A percentile compares a stretch with the other conserved stretches of the same genome.
Evolutionary conservation across 164 flowering plant species (phyloP).

Genomic region (Paratinospora sagittata): DNA sequence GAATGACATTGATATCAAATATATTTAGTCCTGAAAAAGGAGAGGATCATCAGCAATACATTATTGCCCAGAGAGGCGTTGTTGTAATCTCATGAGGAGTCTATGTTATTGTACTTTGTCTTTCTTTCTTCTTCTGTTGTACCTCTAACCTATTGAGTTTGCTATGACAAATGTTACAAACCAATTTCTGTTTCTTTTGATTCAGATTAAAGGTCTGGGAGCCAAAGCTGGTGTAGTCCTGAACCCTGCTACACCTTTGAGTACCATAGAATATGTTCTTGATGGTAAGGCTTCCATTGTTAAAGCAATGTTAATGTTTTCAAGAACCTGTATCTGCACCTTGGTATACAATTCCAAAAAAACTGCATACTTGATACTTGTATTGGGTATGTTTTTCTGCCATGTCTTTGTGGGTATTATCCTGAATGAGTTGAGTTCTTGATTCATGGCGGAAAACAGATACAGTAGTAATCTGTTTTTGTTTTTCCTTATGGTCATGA

Average conservation of each 20-base stretch:
- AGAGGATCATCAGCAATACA: background rate
- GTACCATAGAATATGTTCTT: slow-evolving; percentile 81
- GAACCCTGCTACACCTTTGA: too few species aligned
- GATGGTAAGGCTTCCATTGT: slow-evolving; percentile 57
- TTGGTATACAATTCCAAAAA: background rate
- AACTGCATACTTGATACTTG: background rate
- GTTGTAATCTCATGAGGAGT: too few species aligned
- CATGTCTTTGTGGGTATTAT: background rate
- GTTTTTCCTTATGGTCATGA: too few species aligned
- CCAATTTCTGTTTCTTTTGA: slow-evolving; percentile 43
- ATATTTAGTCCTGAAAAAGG: background rate
- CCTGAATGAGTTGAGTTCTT: too few species aligned
- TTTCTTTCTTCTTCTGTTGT: background rate
- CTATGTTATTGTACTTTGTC: background rate
- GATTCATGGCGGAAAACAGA: too few species aligned
- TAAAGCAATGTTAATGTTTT: background rate
- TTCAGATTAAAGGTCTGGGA: too few species aligned
- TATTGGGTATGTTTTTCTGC: background rate
- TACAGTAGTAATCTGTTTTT: too few species aligned
- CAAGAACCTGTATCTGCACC: background rate
- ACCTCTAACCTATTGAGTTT: background rate
- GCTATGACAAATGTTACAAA: background rate
- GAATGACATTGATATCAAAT: too few species aligned
- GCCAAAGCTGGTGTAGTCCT: too few species aligned
- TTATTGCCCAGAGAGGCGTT: background rate